Conservation (phyloP, 139 green algal species). For the Klebsormidium nitens region DNA sequence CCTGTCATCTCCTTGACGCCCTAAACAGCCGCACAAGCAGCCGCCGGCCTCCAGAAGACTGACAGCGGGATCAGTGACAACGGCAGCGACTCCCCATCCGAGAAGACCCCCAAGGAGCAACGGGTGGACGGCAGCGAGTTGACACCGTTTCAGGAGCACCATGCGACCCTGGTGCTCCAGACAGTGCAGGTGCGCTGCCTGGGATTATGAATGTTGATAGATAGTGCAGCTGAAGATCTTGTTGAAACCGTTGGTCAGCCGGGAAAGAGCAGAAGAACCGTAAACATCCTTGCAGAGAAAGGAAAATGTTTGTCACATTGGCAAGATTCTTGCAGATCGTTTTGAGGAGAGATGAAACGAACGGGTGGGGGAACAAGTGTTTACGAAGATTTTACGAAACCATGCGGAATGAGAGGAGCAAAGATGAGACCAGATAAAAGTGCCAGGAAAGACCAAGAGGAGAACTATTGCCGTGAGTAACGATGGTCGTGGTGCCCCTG, state of each 20-base stretch:
- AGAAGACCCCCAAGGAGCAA: too few relatives aligned
- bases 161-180: slow-evolving; percentile 2
- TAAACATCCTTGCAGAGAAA: not conserved
- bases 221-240: not conserved
- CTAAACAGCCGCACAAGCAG: not conserved
- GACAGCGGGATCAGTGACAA: too few relatives aligned
- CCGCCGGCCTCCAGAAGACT: too few relatives aligned
- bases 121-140: too few relatives aligned
- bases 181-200: not conserved
- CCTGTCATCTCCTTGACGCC: not conserved
- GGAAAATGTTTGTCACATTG: not conserved
- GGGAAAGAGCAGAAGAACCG: too few relatives aligned
- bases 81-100: too few relatives aligned
- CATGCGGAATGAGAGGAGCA: too few relatives aligned
- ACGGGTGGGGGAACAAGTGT: not conserved
- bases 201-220: slow-evolving; percentile 2
- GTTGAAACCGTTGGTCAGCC: too few relatives aligned
- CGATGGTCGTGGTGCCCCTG: not conserved
- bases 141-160: slow-evolving; percentile 9
- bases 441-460: too few relatives aligned
- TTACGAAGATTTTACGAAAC: too few relatives aligned
- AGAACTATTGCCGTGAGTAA: not conserved
- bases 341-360: not conserved
- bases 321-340: not conserved
- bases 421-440: too few relatives aligned